Base-by-base conservation (phyloP, 148 eudicot species). In the Salicornia ramosissima region DNA sequence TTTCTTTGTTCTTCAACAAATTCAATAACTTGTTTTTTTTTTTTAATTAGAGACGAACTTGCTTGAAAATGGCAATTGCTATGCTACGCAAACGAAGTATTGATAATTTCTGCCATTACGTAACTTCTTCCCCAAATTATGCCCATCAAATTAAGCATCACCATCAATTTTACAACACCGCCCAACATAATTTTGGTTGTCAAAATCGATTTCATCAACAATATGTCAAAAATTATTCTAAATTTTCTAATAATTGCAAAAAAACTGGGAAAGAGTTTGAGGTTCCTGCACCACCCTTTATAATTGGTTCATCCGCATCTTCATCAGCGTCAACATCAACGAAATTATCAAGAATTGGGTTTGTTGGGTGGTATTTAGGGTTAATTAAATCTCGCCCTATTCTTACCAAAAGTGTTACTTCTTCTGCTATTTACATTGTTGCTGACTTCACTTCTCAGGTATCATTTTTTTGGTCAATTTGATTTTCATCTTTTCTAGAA, bases 401-500 rank as follows among this genome's bases (percentile, higher is more conserved):
- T 80, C 69, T 86, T 55, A 94, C 97, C 2, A 94, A 94, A 71
- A 84, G 93, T 72, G 15, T 87, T 52, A 94, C 99, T 72, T 82
- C 79, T 60, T 86, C 84, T 29, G 52, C 85, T 40, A 90, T 94
- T 72, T 91, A 90, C 59, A 68, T 84, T 22, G 93, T 86, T 28
- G 92, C 99, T 28, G 99, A 94, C 51, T 78, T 94, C 11, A 83
- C 99, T 7, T 88, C 99, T 67, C 99, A 94, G 97, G 99, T 83
- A 58, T 31, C 0, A 58, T 42, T 30, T 69, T 56, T 29, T 6
- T 19, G 60, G 22, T 54, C 25, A 52, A 28, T 33, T 18, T 5
- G 30, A 18, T 10, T 61, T 47, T n/a, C n/a, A 61, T 26, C 0
- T 42, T 18, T 49, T 71, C 7, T 9, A 18, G 15, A 31, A 34